Evolutionary conservation across 305 asterid genomes (phyloP), one percentile per base, ranked within the genome.

Genomic region (Fraxinus baroniana): DNA sequence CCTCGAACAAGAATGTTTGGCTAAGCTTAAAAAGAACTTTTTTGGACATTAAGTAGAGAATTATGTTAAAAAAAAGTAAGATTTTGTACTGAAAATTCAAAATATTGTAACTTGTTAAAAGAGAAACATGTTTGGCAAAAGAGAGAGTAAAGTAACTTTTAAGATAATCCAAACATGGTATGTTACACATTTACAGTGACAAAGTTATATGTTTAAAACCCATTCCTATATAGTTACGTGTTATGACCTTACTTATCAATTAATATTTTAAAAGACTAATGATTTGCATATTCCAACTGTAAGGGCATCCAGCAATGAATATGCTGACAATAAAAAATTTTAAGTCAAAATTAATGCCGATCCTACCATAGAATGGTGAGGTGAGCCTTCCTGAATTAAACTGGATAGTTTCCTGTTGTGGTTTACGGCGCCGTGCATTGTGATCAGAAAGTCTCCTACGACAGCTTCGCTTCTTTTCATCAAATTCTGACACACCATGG

Each of bases 391-490:
- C 64, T 8, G 96, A 84, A 77, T 84, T 88, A 87, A 92, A 91
- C 78, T 89, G 93, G 79, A 92, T 83, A 9, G 93, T 79, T 78
- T 94, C 98, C 86, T 90, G 94, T 77, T 86, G 92, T 41, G 97
- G 97, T 84, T 91, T 93, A 82, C 98, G 92, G 64, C 98, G 96
- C 17, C 98, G 88, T 76, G 97, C 94, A 87, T 94, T 94, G 82
- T 94, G 98, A 86, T 95, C 97, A 85, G 91, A 89, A 62, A 95
- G 97, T 80, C 97, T 83, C 83, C 95, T 89, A 70, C 98, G 89
- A 84, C 98, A 95, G 87, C 98, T 95, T 71, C 98, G 91, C 90
- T 95, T 95, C 90, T 86, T 93, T 4, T 91, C 97, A 72, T 95
- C 98, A 88, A 95, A 95, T 41, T 92, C 98, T 22, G 92, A 83